phyloP scores from a whole-genome alignment of 2,329 filamentous ascomycete genomes.

The Talaromyces albobiverticillius region DNA sequence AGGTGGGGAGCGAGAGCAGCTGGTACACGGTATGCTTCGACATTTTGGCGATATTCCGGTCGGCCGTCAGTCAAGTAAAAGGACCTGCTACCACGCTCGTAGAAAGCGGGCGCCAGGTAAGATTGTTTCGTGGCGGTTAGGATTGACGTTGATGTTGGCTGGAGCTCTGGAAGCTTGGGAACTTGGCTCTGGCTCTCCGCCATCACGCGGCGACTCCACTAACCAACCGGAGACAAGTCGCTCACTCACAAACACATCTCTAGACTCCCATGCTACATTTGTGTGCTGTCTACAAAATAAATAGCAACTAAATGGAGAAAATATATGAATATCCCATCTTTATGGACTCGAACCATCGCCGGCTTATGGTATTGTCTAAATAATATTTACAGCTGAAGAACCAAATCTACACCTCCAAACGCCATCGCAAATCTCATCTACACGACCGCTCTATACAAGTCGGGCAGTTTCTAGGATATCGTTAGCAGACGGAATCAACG shows the following conservation, averaged over 20 bases:
- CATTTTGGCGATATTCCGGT: conserved; percentile 26
- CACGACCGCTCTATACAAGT: conserved; percentile 21
- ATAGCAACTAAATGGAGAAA: too few species aligned
- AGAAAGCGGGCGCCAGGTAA: conserved; percentile 22
- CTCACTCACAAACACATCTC: too few species aligned
- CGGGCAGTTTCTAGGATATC: conserved; percentile 6
- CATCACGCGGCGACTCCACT: conserved; percentile 10
- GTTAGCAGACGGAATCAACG: conserved; percentile 2
- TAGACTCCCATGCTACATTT: too few species aligned
- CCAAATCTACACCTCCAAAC: not conserved
- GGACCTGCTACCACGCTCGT: conserved; percentile 22
- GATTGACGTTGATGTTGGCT: conserved; percentile 4
- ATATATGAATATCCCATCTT: too few species aligned
- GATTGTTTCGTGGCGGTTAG: too few species aligned
- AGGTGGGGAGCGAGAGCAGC: conserved; percentile 84
- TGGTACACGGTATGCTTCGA: conserved; percentile 65
- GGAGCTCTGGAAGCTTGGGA: conserved; percentile 9
- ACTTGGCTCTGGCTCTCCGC: conserved; percentile 6
- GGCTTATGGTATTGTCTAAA: not conserved
- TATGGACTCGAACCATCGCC: too few species aligned
- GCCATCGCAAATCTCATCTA: not conserved
- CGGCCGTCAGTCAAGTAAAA: not conserved
- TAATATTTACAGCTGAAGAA: not conserved
- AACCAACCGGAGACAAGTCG: not conserved
- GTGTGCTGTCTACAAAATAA: too few species aligned